A percentile compares a stretch with the other conserved stretches of the same genome.
These are phyloP conservation scores for Coniferiporia weirii DNA, from an alignment of 1,284 basidiomycete genomes.

Conservation along the genomic window DNA sequence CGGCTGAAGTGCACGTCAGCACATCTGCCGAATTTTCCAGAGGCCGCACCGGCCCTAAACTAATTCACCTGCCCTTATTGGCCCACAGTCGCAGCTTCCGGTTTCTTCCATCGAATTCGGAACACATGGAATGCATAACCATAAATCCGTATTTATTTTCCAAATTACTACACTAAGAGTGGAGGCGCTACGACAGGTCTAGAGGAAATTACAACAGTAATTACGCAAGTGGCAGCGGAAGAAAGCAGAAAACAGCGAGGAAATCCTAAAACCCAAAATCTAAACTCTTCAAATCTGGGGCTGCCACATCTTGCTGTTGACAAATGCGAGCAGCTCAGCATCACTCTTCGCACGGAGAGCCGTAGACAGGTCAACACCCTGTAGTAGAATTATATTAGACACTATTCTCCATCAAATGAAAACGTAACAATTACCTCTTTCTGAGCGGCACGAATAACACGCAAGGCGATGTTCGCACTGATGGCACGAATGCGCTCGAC, in stretches of 20 bases:
- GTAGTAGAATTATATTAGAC: conserved; percentile 5
- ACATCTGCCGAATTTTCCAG: conserved; percentile 3
- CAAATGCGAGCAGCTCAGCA: conserved; percentile 45
- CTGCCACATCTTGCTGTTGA: conserved; percentile 67
- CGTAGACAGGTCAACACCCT: conserved; percentile 56
- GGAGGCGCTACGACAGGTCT: not conserved
- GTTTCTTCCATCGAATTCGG: not conserved
- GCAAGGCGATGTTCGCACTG: conserved; percentile 64
- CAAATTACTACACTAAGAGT: not conserved
- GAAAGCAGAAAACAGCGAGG: not conserved
- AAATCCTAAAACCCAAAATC: not conserved
- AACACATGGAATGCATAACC: too few species aligned
- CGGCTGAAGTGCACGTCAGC: conserved; percentile 1
- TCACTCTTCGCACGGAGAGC: conserved; percentile 56
- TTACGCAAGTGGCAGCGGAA: not conserved
- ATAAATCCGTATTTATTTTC: not conserved
- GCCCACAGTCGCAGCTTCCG: not conserved
- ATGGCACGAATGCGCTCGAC: conserved; percentile 82
- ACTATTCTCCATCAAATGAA: conserved; percentile 5
- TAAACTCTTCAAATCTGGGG: conserved; percentile 31
- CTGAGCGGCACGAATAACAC: conserved; percentile 77
- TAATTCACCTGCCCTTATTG: not conserved
- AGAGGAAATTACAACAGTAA: not conserved
- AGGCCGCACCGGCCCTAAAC: not conserved
- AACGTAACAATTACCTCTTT: conserved; percentile 45